phyloP scores from a whole-genome alignment of 2,329 filamentous ascomycete genomes.

The Nannizzia gypsea region DNA sequence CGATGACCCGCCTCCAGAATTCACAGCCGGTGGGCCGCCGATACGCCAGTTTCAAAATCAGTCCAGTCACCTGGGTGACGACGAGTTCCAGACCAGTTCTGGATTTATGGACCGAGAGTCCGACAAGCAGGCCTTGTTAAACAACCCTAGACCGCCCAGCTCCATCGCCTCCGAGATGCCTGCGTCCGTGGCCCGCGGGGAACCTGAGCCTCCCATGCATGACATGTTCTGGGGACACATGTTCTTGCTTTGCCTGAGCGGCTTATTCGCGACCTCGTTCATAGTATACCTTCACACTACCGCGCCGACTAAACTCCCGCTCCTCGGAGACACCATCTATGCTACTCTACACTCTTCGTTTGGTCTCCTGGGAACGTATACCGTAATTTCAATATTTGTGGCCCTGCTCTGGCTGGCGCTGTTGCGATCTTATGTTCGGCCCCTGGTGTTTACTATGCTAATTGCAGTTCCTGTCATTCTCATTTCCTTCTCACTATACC shows the following conservation, averaged over 20 bases:
- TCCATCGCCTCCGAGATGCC: slow-evolving; percentile 45
- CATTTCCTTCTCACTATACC: slow-evolving; percentile 81
- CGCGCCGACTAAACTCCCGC: slow-evolving; percentile 50
- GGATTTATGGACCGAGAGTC: slow-evolving; percentile 40
- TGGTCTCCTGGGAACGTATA: slow-evolving; percentile 81
- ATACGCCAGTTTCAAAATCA: slow-evolving; percentile 44
- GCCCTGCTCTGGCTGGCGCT: slow-evolving; percentile 84
- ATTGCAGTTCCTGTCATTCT: slow-evolving; percentile 77
- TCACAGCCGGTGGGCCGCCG: slow-evolving; percentile 38
- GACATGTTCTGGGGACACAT: slow-evolving; percentile 88
- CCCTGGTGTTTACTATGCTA: slow-evolving; percentile 68
- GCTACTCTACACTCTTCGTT: slow-evolving; percentile 76
- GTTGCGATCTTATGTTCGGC: slow-evolving; percentile 73
- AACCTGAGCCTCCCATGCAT: slow-evolving; percentile 62
- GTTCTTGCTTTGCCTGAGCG: slow-evolving; percentile 72
- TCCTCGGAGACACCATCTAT: slow-evolving; percentile 85
- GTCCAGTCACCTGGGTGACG: slow-evolving; percentile 27
- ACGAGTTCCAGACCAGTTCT: slow-evolving; percentile 29
- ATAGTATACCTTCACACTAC: slow-evolving; percentile 84
- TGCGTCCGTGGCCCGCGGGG: slow-evolving; percentile 45
- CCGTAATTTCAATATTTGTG: slow-evolving; percentile 75
- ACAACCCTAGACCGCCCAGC: slow-evolving; percentile 37
- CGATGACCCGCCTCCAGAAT: slow-evolving; percentile 31
- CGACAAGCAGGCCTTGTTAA: slow-evolving; percentile 38
- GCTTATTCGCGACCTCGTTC: slow-evolving; percentile 76